Evolutionary conservation across 371 early-diverging fungal genomes (phyloP).

Genomic region (Dinochytrium kinnereticum): DNA sequence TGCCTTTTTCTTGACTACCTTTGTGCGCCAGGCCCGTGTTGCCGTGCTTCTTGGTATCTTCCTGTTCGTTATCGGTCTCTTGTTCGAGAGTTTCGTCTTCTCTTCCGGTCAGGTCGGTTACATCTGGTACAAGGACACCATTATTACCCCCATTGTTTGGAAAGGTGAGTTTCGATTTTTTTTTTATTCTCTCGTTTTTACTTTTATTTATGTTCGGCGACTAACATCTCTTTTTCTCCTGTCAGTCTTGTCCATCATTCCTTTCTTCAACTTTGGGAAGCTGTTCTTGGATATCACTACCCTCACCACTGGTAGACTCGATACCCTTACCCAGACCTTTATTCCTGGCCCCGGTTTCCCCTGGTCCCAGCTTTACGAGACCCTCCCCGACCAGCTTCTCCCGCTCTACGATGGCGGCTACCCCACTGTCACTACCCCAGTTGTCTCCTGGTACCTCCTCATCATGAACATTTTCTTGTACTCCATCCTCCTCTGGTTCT

Average conservation of each 20-base stretch:
- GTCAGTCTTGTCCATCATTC: conserved; percentile 57
- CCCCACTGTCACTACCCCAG: conserved; percentile 62
- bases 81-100: conserved; percentile 73
- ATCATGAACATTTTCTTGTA: conserved; percentile 64
- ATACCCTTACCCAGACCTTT: conserved; percentile 61
- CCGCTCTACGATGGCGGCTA: conserved; percentile 56
- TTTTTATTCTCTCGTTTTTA: neutral
- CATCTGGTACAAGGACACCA: conserved; percentile 65
- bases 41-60: conserved; percentile 71
- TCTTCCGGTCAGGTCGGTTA: conserved; percentile 62
- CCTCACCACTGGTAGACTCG: conserved; percentile 64
- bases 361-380: conserved; percentile 59
- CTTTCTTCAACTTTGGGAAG: conserved; percentile 78
- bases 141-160: conserved; percentile 36
- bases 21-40: conserved; percentile 57
- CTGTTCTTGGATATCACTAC: conserved; percentile 68
- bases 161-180: conserved; percentile 26
- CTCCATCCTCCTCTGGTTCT: conserved; percentile 62
- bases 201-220: too few species aligned
- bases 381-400: conserved; percentile 49
- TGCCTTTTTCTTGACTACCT: conserved; percentile 71
- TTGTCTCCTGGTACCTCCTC: conserved; percentile 61
- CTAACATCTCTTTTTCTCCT: neutral
- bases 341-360: conserved; percentile 67
- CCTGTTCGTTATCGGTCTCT: conserved; percentile 71